Percentiles rank a stretch among this genome's conserved stretches.
These are phyloP conservation scores for Endogone sp. DNA, from an alignment of 192 early-diverging fungal genomes.

Conservation along the genomic window DNA sequence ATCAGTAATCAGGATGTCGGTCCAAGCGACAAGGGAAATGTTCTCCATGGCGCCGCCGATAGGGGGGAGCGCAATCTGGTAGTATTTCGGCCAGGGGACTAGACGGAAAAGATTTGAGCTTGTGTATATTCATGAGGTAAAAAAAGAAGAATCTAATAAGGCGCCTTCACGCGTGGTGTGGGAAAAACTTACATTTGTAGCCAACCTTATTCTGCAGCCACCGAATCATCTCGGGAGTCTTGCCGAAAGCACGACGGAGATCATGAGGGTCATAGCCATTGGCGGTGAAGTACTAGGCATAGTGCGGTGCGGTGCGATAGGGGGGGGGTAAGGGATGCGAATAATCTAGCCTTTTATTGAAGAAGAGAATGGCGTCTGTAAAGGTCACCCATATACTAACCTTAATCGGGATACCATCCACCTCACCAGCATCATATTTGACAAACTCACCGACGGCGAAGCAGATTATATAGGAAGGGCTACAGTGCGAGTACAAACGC, in stretches of 20 bases:
- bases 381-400: background rate
- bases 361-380: background rate
- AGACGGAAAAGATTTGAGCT: background rate
- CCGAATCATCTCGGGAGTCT: slow-evolving; percentile 39
- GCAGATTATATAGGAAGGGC: slow-evolving; percentile 48
- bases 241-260: slow-evolving; percentile 35
- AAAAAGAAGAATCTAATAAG: background rate
- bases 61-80: slow-evolving; percentile 31
- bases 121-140: background rate
- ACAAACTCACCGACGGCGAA: slow-evolving; percentile 48
- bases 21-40: slow-evolving; percentile 51
- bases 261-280: slow-evolving; percentile 33
- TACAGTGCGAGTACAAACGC: too few relatives aligned
- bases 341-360: too few relatives aligned
- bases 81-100: slow-evolving; percentile 57
- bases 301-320: background rate
- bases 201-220: slow-evolving; percentile 49
- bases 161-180: too few relatives aligned
- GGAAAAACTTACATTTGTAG: slow-evolving; percentile 10
- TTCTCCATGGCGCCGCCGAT: slow-evolving; percentile 55
- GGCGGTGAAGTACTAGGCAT: slow-evolving; percentile 31
- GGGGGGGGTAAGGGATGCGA: background rate
- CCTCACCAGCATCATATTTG: slow-evolving; percentile 34
- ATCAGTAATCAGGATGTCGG: slow-evolving; percentile 27
- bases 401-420: slow-evolving; percentile 41